Base-by-base conservation (phyloP, 2,329 filamentous ascomycete genomes). In the Aspergillus amoenus region DNA sequence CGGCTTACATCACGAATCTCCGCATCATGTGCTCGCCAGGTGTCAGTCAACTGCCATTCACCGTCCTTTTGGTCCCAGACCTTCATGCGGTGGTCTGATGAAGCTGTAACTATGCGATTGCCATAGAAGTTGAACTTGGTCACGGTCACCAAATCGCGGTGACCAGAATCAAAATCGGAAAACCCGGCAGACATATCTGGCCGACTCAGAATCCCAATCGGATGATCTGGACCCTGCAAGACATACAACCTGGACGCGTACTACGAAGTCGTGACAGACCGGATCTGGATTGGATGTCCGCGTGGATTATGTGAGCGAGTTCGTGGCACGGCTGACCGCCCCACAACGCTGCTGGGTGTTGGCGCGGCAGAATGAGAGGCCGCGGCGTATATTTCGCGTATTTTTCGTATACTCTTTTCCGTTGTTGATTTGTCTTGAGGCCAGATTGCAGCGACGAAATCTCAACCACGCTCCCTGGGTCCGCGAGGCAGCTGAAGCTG, bases 91-190 rank as follows among this genome's bases (percentile, higher is more conserved):
- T 96, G 93, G 73, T 97, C 93, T 17, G 93, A 90, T 17, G 91
- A 94, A 34, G 91, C 92, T 3, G 92, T 94, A 42, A 93, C 90
- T 80, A 93, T 93, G 65, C 93, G 90, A 67, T 91, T 93, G 66
- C 93, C 93, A 73, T 96, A 96, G 64, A 87, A 88, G 75, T 97
- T 97, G 82, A 95, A 96, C 64, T 91, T 88, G 60, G 93, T 87
- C 55, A 91, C 88, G 63, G 93, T 87, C 51, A 95, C 89, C 44
- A 94, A 82, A 72, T 95, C 78, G 49, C 75, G 73, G 68, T 80
- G 78, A 58, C 74, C 76, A 39, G 76, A 70, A 58, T 78, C 75
- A 62, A 79, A 78, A 60, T 78, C 73, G 57, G 70, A 69, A 65
- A 76, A 76, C 43, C 68, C 69, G 56, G 71, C 70, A 51, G 66